These are phyloP conservation scores for Fomitopsis palustris DNA, from an alignment of 1,284 basidiomycete species.

Conservation along the genomic window DNA sequence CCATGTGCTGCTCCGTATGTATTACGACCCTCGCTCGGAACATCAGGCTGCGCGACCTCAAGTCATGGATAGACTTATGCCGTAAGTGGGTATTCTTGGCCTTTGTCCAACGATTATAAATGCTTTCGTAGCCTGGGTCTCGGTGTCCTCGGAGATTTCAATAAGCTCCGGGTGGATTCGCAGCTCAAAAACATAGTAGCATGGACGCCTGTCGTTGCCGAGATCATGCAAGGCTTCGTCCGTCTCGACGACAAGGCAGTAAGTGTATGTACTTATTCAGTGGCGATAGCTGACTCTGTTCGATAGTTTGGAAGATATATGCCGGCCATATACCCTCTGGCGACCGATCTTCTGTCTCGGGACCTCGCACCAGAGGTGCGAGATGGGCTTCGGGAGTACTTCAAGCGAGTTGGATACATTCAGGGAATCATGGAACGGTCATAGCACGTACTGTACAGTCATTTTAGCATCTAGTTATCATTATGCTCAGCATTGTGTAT, in stretches of 20 bases:
- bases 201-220: conserved; percentile 96
- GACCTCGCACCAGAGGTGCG: conserved; percentile 83
- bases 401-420: conserved; percentile 70
- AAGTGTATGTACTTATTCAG: conserved; percentile 32
- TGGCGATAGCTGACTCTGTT: not conserved
- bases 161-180: conserved; percentile 84
- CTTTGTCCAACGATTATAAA: not conserved
- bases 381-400: conserved; percentile 72
- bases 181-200: conserved; percentile 95
- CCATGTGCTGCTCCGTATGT: conserved; percentile 91
- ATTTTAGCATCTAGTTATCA: conserved; percentile 24
- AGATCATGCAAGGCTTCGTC: conserved; percentile 89
- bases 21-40: conserved; percentile 84
- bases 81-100: conserved; percentile 52
- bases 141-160: conserved; percentile 89
- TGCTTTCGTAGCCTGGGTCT: conserved; percentile 67
- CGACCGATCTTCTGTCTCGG: conserved; percentile 75
- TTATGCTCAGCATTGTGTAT: conserved; percentile 26
- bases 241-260: conserved; percentile 88
- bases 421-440: conserved; percentile 67
- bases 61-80: conserved; percentile 86
- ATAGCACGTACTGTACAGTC: conserved; percentile 21
- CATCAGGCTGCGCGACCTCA: conserved; percentile 81
- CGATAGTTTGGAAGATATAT: conserved; percentile 79
- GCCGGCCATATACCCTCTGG: conserved; percentile 83